These are phyloP conservation scores for Botrytis galanthina DNA, from an alignment of 2,329 filamentous ascomycete species.

Conservation along the genomic window DNA sequence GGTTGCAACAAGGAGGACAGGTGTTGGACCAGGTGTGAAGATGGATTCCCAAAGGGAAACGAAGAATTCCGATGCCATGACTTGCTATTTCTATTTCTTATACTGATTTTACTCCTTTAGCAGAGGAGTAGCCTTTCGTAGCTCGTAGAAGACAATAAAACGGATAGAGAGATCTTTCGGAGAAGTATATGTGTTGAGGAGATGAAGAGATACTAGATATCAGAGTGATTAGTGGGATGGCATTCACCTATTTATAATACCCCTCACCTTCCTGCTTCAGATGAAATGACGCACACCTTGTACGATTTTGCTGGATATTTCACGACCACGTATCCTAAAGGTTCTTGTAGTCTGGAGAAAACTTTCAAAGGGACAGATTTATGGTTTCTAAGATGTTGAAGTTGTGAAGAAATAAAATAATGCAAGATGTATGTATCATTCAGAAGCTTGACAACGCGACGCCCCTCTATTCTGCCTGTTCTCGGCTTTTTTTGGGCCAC, in stretches of 20 bases:
- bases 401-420: not conserved
- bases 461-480: constrained; percentile 18
- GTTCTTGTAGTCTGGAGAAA: not conserved
- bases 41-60: constrained; percentile 85
- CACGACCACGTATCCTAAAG: constrained; percentile 16
- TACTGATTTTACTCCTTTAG: not conserved
- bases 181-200: not conserved
- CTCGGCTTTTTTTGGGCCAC: constrained; percentile 6
- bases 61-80: constrained; percentile 48
- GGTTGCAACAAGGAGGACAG: constrained; percentile 82
- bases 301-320: constrained; percentile 6
- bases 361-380: constrained; percentile 13
- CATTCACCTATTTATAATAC: constrained; percentile 19
- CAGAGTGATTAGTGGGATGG: constrained; percentile 18
- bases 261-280: constrained; percentile 20
- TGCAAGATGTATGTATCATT: constrained; percentile 11
- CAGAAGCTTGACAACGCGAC: constrained; percentile 18
- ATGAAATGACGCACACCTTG: constrained; percentile 19
- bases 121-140: not conserved
- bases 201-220: not conserved
- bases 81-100: not conserved
- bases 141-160: not conserved
- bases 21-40: constrained; percentile 89
- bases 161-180: not conserved
- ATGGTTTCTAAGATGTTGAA: not conserved